Base-by-base conservation (phyloP, 1,139 yeast species). In the Pneumocystis oryctolagi region DNA sequence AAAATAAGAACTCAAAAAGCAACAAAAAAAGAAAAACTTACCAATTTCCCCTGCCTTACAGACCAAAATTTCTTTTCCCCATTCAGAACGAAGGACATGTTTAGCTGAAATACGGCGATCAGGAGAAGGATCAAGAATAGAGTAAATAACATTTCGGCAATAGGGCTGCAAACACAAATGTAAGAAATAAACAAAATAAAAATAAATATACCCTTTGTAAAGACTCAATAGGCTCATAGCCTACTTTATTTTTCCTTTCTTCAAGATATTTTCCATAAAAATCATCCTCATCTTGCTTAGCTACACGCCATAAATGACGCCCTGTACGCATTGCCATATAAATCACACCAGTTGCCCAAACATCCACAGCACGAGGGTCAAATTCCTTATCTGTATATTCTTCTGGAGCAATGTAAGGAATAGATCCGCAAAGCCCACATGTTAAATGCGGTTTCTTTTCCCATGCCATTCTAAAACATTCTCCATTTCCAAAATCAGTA, bases 261-360 rank as follows among this genome's bases (percentile, higher is more conserved):
- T 79, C 78, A 64, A 90, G 75, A 71, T 90, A 92, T 68, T 81
- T 84, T 60, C 78, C 76, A 73, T 84, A 90, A 71, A 87, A 88
- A 68, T 85, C 94, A 73, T 92, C 97, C 63, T 84, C 88, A 60
- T 78, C 80, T 34, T 72, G 71, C 66, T 82, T 83, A 2, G 97
- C 97, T 65, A 84, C 77, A 69, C 86, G 84, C 98, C 98, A 92
- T 64, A 92, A 75, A 70, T 90, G 96, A 64, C 96, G 80, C 1
- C 97, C 98, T 0, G 96, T 88, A 71, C 97, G 80, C 97, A 92
- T 90, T 9, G 96, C 97, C 97, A 92, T 89, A 74, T 90, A 92
- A 60, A 92, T 88, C 28, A 92, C 94, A 62, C 97, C 98, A 73
- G 95, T 85, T 0, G 97, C 87, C 98, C 98, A 92, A 60, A 92